Base-by-base conservation (phyloP, 129 eudicot genomes). In the Sambucus nigra region DNA sequence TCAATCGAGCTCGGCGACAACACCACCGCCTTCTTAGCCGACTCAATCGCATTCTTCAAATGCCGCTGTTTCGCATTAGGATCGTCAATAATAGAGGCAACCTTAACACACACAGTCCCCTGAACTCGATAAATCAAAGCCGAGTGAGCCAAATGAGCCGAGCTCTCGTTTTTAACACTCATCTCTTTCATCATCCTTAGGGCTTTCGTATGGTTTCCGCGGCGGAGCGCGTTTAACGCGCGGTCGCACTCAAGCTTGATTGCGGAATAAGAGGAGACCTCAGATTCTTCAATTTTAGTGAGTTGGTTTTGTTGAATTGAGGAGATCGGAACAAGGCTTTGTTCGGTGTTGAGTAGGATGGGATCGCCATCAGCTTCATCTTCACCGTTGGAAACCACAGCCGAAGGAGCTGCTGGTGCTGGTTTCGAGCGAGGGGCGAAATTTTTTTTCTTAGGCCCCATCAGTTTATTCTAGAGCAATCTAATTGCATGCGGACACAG, bases 381-480 rank as follows among this genome's bases (percentile, higher is more conserved):
- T 31, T 25, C 56, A 12, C 48, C 57, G 25, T 10, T 32, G 7
- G 51, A 19, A 51, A 31, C 47, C 25, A 40, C 49, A 31, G 66
- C 20, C 59, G 59, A 23, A 0, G 51, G 58, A 5, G 57, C 61
- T 13, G 47, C 66, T 44, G 28, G 24, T 0, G 58, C 29, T 48
- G 63, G 16, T 57, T 68, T 71, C 53, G 78, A 73, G 71, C 82
- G 82, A 67, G 73, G 56, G 45, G 77, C 73, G 39, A 47, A 7
- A 47, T 26, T 66, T 63, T 79, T 73, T 76, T 80, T 80, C 76
- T 80, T 80, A 51, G 59, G 82, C 71, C 86, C 86, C 86, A 64
- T 64, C 29, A 54, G 52, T 27, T 53, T 51, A 38, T 52, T 2
- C 40, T 6, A 57, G 8, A 9, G 9, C 52, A 32, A 51, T 26